A percentile compares a stretch with the other conserved stretches of the same genome.
Conservation (phyloP, 352 stramenopile species). For the Globisporangium carolinianum region DNA sequence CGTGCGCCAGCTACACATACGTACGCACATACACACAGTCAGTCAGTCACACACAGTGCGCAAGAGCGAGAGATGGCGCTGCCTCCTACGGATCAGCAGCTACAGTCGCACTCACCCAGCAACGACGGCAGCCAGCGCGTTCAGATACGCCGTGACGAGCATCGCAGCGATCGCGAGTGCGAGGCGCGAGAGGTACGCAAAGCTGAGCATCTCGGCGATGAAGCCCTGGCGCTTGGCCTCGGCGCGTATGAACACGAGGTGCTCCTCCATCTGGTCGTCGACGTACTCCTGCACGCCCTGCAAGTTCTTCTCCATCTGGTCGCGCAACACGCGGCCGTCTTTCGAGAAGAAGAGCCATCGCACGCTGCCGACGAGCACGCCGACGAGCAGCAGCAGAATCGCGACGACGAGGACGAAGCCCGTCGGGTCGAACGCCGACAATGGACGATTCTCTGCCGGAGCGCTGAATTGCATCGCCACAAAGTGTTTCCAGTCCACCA, state of each 20-base stretch:
- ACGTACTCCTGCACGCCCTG: constrained; percentile 78
- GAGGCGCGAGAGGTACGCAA: constrained; percentile 76
- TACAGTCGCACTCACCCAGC: constrained; percentile 31
- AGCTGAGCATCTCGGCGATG: constrained; percentile 85
- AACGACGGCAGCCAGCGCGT: constrained; percentile 77
- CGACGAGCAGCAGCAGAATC: constrained; percentile 57
- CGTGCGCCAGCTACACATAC: constrained; percentile 51
- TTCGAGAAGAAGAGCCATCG: constrained; percentile 32
- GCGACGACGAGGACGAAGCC: constrained; percentile 81
- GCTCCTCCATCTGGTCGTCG: constrained; percentile 52
- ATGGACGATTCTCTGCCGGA: constrained; percentile 66
- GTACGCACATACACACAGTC: neutral
- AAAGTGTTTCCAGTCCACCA: constrained; percentile 69
- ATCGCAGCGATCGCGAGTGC: constrained; percentile 76
- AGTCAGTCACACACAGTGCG: neutral
- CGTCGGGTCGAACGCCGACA: constrained; percentile 81
- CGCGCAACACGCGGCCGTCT: constrained; percentile 37
- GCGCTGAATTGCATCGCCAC: constrained; percentile 82
- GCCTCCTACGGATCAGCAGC: no score
- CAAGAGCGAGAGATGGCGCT: neutral
- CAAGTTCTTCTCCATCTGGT: constrained; percentile 66
- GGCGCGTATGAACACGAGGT: constrained; percentile 67
- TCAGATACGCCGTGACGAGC: constrained; percentile 80
- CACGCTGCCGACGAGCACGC: constrained; percentile 44
- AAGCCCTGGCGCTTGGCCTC: constrained; percentile 69